phyloP scores from a whole-genome alignment of 306 rosid species.

The Cicer yamashitae region DNA sequence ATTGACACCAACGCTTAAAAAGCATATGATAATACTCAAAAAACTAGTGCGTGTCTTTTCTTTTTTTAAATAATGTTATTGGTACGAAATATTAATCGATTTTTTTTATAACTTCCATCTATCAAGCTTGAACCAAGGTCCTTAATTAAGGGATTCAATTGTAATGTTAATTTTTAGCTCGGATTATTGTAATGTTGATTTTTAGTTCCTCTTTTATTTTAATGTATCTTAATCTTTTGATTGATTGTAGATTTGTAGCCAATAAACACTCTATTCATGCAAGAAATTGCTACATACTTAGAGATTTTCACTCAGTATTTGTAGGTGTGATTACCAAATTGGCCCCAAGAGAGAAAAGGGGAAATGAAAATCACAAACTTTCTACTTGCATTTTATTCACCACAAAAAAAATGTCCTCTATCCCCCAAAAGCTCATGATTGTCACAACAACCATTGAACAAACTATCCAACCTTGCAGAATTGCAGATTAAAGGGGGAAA shows the following conservation, averaged over 20 bases:
- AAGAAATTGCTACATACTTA: conserved; percentile 32
- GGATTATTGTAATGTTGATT: too few species aligned
- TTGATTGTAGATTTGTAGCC: conserved; percentile 21
- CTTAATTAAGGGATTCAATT: too few species aligned
- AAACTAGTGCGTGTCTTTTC: too few species aligned
- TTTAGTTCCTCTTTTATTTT: neutral
- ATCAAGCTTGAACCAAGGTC: too few species aligned
- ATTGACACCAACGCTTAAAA: too few species aligned
- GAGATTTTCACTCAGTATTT: conserved; percentile 31
- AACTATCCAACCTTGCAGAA: conserved; percentile 56
- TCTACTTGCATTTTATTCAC: conserved; percentile 86
- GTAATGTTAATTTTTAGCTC: too few species aligned
- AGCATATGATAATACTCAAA: too few species aligned
- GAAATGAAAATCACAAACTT: conserved; percentile 53
- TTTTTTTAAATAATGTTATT: too few species aligned
- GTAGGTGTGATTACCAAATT: conserved; percentile 28
- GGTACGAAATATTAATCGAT: too few species aligned
- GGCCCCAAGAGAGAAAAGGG: conserved; percentile 15
- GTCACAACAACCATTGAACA: conserved; percentile 58
- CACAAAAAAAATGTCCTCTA: conserved; percentile 77
- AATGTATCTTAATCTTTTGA: conserved; percentile 12
- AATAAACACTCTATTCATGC: conserved; percentile 27
- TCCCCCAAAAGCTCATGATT: conserved; percentile 58
- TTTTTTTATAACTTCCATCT: too few species aligned
- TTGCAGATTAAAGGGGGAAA: conserved; percentile 79